A percentile compares a stretch with the other conserved stretches of the same genome.
These are phyloP conservation scores for Parastagonospora nodorum DNA, from an alignment of 2,329 filamentous ascomycete genomes.

Conservation along the genomic window DNA sequence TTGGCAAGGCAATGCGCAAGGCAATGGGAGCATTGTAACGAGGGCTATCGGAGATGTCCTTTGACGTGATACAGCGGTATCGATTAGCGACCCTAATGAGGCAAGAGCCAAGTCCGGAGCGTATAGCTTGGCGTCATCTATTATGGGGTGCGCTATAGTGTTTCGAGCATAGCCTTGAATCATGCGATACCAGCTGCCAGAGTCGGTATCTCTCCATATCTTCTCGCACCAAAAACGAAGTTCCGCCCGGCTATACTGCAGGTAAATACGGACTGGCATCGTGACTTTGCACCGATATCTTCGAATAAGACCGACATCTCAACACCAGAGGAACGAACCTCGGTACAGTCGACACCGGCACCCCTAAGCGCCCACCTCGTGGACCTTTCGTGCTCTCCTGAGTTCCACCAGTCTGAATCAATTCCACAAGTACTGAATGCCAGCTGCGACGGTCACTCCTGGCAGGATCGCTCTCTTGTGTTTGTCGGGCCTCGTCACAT, in stretches of 20 bases:
- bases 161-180: background rate
- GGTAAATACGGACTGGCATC: background rate
- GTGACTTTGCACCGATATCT: background rate
- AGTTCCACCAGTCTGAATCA: background rate
- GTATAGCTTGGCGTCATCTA: background rate
- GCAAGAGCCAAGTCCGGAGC: constrained; percentile 6
- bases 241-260: background rate
- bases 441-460: background rate
- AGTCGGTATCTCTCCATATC: constrained; percentile 1
- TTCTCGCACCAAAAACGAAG: background rate
- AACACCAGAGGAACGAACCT: background rate
- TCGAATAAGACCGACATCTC: too few species aligned
- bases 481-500: constrained; percentile 2
- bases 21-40: background rate
- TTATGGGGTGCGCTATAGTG: background rate
- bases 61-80: constrained; percentile 1
- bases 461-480: constrained; percentile 1
- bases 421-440: background rate
- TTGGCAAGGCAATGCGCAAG: background rate
- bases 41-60: background rate
- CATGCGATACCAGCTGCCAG: background rate
- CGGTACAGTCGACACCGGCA: background rate
- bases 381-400: background rate
- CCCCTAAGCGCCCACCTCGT: background rate
- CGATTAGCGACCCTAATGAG: constrained; percentile 2